Percentiles rank a stretch among this genome's conserved stretches.
Evolutionary conservation across 768 basidiomycete species (phyloP).

Genomic region (Tricholoma saponaceum): DNA sequence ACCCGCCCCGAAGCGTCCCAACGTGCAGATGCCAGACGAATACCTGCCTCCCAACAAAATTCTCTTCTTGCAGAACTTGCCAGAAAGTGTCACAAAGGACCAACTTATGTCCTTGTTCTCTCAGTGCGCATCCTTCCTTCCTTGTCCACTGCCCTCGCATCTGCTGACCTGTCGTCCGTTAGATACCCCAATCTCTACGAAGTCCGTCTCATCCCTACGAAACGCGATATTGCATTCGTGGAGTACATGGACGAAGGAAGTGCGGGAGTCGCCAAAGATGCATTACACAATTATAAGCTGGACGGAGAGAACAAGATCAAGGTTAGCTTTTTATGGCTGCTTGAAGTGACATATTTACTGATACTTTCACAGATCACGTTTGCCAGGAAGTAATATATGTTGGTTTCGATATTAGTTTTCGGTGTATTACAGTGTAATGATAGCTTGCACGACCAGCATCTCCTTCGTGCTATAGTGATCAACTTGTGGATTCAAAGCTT

Average conservation of each 20-base stretch:
- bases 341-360: conserved; percentile 2
- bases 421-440: not conserved
- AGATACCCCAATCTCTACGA: conserved; percentile 96
- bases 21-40: conserved; percentile 98
- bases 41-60: conserved; percentile 99
- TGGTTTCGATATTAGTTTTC: not conserved
- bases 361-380: conserved; percentile 55
- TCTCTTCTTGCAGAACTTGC: conserved; percentile 95
- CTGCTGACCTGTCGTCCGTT: not conserved
- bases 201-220: conserved; percentile 97
- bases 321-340: conserved; percentile 35
- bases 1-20: conserved; percentile 71
- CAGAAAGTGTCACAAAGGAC: conserved; percentile 90
- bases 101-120: conserved; percentile 88
- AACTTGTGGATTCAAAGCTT: not conserved
- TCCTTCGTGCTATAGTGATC: no score
- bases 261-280: conserved; percentile 90
- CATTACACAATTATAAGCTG: conserved; percentile 95
- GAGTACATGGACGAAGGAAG: conserved; percentile 93
- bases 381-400: conserved; percentile 54
- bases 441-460: not conserved
- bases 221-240: conserved; percentile 97
- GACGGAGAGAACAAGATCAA: conserved; percentile 99
- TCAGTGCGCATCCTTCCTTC: conserved; percentile 47
- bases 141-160: not conserved